Base-by-base conservation (phyloP, 2,329 filamentous ascomycete genomes). In the Cladosporium sp. region DNA sequence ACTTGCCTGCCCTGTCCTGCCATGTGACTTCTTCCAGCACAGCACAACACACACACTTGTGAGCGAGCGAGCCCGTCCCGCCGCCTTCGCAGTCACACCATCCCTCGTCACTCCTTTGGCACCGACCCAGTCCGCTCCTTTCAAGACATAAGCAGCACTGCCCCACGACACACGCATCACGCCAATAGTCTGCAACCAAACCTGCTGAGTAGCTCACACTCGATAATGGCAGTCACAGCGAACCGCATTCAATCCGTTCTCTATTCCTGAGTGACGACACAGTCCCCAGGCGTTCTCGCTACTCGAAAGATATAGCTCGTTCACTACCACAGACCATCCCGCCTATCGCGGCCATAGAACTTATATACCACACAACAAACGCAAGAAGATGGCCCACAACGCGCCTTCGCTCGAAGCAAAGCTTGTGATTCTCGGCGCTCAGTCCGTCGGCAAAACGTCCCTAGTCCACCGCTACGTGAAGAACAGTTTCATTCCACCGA, bases 361-460 rank as follows among this genome's bases (percentile, higher is more conserved):
- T 47, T 47, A 47, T 47, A 36, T 51, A 44, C 26, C 30, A 7
- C 21, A 51, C 26, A 36, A 61, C 41, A 44, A 32, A 59, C 38
- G 11, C 21, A 59, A 26, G 24, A 65, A 28, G 7, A 65, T 65
- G 63, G 54, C 63, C 4, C 54, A 65, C 54, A 58, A 49, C 54
- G 54, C 63, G 21, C 54, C 41, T 30, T 65, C 54, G 38, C 54
- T 93, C 74, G 90, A 93, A 81, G 90, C 91, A 77, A 92, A 93
- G 79, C 90, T 93, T 66, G 89, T 93, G 71, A 89, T 93, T 69
- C 88, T 93, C 74, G 91, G 91, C 78, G 87, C 89, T 59, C 91
- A 93, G 80, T 88, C 89, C 77, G 90, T 93, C 65, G 90, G 90
- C 74, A 93, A 93, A 81, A 93, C 91, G 14, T 90, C 88, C 15